These are phyloP conservation scores for Telfairia occidentalis DNA, from an alignment of 331 rosid genomes.

Conservation along the genomic window DNA sequence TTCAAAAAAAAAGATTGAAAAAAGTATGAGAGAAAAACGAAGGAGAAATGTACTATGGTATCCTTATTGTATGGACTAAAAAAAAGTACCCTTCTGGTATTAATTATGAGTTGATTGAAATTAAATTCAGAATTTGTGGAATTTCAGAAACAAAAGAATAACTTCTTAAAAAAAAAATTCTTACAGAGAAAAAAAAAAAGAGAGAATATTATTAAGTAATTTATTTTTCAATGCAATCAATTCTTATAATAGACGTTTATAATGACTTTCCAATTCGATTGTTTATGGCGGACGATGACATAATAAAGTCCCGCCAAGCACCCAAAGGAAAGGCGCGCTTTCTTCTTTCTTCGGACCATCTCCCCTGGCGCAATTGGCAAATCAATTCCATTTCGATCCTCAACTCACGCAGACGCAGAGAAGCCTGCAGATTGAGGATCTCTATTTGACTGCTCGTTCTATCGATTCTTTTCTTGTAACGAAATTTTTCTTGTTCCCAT, in stretches of 20 bases:
- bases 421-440: conserved; percentile 18
- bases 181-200: not conserved
- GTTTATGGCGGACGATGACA: not conserved
- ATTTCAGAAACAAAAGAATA: not conserved
- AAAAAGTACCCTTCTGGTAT: too few relatives aligned
- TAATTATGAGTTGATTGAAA: not conserved
- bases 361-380: not conserved
- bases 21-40: not conserved
- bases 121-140: not conserved
- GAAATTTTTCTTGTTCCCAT: not conserved
- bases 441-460: conserved; percentile 11
- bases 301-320: not conserved
- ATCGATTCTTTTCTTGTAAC: not conserved
- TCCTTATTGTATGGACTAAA: too few relatives aligned
- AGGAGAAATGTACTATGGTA: not conserved
- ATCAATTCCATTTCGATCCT: not conserved
- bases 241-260: not conserved
- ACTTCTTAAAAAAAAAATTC: not conserved
- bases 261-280: not conserved
- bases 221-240: not conserved
- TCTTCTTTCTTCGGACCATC: not conserved
- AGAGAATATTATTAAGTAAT: not conserved
- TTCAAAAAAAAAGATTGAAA: not conserved
- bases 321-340: conserved; percentile 29
- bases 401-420: not conserved